A percentile compares a stretch with the other conserved stretches of the same genome.
Conservation (phyloP, 2,329 filamentous ascomycete species). For the Fusarium hostae region DNA sequence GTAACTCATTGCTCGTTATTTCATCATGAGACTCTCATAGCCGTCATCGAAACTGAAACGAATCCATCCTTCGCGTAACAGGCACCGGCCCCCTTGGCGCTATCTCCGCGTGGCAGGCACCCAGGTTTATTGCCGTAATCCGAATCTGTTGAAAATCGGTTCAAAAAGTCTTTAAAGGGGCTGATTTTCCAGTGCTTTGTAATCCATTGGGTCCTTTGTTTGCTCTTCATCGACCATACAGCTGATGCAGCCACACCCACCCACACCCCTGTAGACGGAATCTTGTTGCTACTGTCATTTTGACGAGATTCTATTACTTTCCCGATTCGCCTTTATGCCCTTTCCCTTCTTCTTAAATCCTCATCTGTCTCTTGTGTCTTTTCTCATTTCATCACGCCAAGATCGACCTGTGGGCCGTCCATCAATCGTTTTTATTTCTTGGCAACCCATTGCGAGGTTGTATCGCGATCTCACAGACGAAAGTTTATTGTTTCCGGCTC, state of each 20-base stretch:
- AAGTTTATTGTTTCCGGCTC: constrained; percentile 18
- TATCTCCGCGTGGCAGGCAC: constrained; percentile 23
- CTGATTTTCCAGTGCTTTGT: constrained; percentile 31
- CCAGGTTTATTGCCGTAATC: constrained; percentile 30
- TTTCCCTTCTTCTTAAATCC: constrained; percentile 17
- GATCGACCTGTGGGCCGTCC: constrained; percentile 6
- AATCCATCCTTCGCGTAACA: neutral
- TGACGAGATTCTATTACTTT: constrained; percentile 19
- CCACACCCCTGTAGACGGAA: neutral
- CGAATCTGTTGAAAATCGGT: constrained; percentile 17
- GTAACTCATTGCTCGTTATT: neutral
- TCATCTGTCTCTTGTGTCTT: neutral
- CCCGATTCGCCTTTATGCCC: constrained; percentile 5
- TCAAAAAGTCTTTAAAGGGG: neutral
- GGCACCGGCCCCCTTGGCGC: constrained; percentile 11
- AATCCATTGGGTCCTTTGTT: constrained; percentile 28
- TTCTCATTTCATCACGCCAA: constrained; percentile 1
- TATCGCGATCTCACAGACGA: constrained; percentile 7
- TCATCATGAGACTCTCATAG: constrained; percentile 8
- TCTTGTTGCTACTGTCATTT: constrained; percentile 27
- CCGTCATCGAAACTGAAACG: constrained; percentile 24
- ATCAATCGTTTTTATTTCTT: constrained; percentile 12
- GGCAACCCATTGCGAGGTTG: constrained; percentile 12
- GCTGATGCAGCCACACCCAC: constrained; percentile 27
- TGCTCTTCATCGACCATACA: constrained; percentile 6